phyloP scores from a whole-genome alignment of 495 filamentous ascomycete species.

The Penicillium flavigenum region DNA sequence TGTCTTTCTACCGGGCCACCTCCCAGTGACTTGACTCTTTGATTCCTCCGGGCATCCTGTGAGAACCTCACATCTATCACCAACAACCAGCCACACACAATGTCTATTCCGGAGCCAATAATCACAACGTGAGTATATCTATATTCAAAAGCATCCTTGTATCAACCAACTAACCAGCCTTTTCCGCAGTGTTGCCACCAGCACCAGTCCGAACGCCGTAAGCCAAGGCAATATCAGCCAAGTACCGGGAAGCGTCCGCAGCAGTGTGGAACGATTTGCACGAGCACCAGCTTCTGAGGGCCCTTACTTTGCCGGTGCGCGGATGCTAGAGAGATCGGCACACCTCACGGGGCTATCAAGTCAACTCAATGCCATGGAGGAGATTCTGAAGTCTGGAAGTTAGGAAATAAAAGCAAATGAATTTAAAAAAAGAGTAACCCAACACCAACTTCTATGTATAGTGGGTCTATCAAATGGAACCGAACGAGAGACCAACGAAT shows the following conservation, averaged over 20 bases:
- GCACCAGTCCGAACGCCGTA: conserved; percentile 26
- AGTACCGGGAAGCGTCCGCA: conserved; percentile 29
- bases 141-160: too few relatives aligned
- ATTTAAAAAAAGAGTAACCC: not conserved
- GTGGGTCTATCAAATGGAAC: conserved; percentile 20
- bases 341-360: conserved; percentile 36
- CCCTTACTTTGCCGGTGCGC: conserved; percentile 40
- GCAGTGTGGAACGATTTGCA: conserved; percentile 34
- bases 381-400: conserved; percentile 31
- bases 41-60: not conserved
- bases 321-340: conserved; percentile 35
- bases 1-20: not conserved
- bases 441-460: conserved; percentile 25
- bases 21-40: not conserved
- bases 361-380: conserved; percentile 37
- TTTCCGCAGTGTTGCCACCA: conserved; percentile 16
- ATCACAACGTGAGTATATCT: conserved; percentile 17
- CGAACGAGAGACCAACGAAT: conserved; percentile 2
- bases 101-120: conserved; percentile 23
- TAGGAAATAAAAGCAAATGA: conserved; percentile 15
- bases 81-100: conserved; percentile 8
- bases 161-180: conserved; percentile 10
- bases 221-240: conserved; percentile 36
- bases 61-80: not conserved
- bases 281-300: conserved; percentile 36